These are phyloP conservation scores for Jatropha podagrica DNA, from an alignment of 441 rosid species.

Conservation along the genomic window DNA sequence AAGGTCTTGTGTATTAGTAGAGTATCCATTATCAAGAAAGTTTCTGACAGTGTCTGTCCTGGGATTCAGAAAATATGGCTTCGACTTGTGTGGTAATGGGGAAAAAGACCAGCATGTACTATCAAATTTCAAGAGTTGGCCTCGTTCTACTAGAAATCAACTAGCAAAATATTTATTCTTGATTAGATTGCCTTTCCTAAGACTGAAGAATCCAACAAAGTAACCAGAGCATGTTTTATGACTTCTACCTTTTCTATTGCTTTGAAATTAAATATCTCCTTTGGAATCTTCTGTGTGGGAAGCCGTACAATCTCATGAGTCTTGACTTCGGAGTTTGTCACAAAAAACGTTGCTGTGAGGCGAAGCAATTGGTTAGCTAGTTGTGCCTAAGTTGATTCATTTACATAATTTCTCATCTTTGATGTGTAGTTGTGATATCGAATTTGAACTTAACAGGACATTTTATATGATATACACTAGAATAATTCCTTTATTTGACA, in stretches of 20 bases:
- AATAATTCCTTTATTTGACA: slow-evolving; percentile 9
- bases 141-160: slow-evolving; percentile 11
- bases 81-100: neutral
- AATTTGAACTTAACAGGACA: slow-evolving; percentile 7
- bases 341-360: neutral
- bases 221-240: neutral
- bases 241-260: neutral
- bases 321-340: neutral
- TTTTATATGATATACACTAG: neutral
- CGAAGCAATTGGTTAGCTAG: neutral
- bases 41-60: slow-evolving; percentile 1
- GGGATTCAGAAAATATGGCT: neutral
- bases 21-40: slow-evolving; percentile 5
- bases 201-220: neutral
- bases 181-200: neutral
- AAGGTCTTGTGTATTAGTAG: neutral
- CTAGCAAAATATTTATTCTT: slow-evolving; percentile 7
- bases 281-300: neutral
- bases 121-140: neutral
- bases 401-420: neutral
- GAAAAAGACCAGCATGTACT: neutral
- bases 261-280: neutral
- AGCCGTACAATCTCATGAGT: neutral
- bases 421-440: neutral
- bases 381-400: neutral